phyloP scores from a whole-genome alignment of 2,329 filamentous ascomycete genomes.

The Colletotrichum endophyticum region DNA sequence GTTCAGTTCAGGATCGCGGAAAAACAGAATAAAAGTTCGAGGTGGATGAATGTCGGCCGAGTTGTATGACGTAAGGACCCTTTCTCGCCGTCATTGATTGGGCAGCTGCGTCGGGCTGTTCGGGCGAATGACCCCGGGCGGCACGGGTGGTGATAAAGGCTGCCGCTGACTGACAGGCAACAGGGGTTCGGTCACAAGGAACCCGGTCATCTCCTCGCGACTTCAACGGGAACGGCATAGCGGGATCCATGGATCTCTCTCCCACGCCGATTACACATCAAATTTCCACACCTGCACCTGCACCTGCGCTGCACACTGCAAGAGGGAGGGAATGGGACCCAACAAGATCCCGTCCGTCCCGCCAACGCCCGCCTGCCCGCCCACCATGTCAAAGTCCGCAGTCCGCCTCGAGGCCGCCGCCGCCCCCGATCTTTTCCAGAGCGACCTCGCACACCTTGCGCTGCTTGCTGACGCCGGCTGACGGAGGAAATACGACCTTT shows the following conservation, averaged over 20 bases:
- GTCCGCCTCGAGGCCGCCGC: not conserved
- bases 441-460: not conserved
- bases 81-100: not conserved
- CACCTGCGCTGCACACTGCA: not conserved
- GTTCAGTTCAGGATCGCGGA: not conserved
- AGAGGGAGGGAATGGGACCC: not conserved
- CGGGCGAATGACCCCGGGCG: not conserved
- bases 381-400: not conserved
- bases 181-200: not conserved
- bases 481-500: not conserved
- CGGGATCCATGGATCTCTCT: not conserved
- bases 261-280: constrained; percentile 12
- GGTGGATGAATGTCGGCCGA: not conserved
- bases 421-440: not conserved
- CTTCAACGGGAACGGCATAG: not conserved
- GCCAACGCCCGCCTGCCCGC: not conserved
- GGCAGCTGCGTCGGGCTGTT: not conserved
- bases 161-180: not conserved
- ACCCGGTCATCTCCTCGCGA: not conserved
- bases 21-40: not conserved
- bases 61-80: not conserved
- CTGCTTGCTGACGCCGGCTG: constrained; percentile 1
- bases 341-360: not conserved
- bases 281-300: not conserved
- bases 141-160: not conserved